These are phyloP conservation scores for Cytospora piceicola DNA, from an alignment of 2,329 filamentous ascomycete genomes.

Conservation along the genomic window DNA sequence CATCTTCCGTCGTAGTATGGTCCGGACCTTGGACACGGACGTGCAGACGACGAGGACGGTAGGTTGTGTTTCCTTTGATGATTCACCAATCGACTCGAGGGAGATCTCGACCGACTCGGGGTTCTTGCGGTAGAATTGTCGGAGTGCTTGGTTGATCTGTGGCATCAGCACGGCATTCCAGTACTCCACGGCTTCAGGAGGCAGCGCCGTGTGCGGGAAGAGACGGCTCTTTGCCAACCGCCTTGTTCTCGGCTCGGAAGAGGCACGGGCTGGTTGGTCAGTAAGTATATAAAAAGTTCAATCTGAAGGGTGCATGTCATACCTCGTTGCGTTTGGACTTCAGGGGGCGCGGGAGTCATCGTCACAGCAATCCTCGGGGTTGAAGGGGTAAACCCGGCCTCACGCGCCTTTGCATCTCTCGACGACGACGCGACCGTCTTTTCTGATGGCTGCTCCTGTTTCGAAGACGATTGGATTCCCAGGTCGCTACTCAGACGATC, in stretches of 20 bases:
- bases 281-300: conserved; percentile 7
- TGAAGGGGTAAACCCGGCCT: conserved; percentile 22
- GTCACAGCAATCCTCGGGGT: not conserved
- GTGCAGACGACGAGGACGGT: conserved; percentile 79
- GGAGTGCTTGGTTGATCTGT: conserved; percentile 71
- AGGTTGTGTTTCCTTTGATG: conserved; percentile 66
- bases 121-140: conserved; percentile 72
- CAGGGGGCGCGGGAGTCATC: conserved; percentile 1
- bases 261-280: conserved; percentile 16
- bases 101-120: conserved; percentile 79
- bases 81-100: conserved; percentile 74
- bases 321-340: conserved; percentile 25
- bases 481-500: conserved; percentile 56
- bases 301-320: conserved; percentile 7
- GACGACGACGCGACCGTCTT: conserved; percentile 24
- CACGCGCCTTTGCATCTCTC: conserved; percentile 28
- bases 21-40: conserved; percentile 72
- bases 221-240: conserved; percentile 53
- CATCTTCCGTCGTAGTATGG: conserved; percentile 71
- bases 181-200: conserved; percentile 66
- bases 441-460: conserved; percentile 14
- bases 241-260: conserved; percentile 32
- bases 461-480: conserved; percentile 31
- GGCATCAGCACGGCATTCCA: conserved; percentile 76
- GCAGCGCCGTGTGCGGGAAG: conserved; percentile 62